Evolutionary conservation across 768 basidiomycete species (phyloP).

Genomic region (Panus rudis): DNA sequence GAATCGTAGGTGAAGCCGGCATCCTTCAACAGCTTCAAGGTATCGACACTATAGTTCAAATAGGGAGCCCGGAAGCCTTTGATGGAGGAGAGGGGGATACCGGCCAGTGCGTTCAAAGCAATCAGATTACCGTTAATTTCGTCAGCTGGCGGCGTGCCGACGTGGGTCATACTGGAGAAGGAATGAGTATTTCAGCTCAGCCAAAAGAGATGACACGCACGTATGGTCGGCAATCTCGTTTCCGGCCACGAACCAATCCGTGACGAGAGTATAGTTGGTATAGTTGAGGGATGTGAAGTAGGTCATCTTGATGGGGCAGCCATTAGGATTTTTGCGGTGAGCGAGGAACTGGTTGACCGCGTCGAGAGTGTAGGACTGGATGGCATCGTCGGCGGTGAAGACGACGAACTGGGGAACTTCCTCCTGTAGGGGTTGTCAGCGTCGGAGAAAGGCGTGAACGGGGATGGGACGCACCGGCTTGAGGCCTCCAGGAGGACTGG

Average conservation of each 20-base stretch:
- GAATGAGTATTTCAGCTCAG: background rate
- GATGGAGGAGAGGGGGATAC: conserved; percentile 61
- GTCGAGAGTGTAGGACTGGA: conserved; percentile 72
- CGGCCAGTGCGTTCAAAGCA: conserved; percentile 70
- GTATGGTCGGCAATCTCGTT: conserved; percentile 82
- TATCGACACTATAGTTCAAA: conserved; percentile 59
- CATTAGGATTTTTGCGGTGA: conserved; percentile 70
- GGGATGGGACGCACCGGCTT: conserved; percentile 40
- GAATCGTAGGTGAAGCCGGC: conserved; percentile 71
- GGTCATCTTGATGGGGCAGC: conserved; percentile 69
- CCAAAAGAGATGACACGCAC: conserved; percentile 30
- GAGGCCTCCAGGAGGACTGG: conserved; percentile 66
- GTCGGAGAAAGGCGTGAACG: background rate
- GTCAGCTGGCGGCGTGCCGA: conserved; percentile 50
- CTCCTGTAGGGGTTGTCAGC: conserved; percentile 28
- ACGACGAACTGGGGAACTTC: conserved; percentile 63
- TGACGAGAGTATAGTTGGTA: conserved; percentile 73
- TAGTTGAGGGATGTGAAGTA: conserved; percentile 67
- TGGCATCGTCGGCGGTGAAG: conserved; percentile 71
- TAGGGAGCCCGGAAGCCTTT: conserved; percentile 74
- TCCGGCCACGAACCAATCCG: conserved; percentile 75
- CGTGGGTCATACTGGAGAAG: conserved; percentile 64
- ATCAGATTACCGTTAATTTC: conserved; percentile 77
- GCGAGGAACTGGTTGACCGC: conserved; percentile 69
- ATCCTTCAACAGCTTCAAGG: conserved; percentile 46